Evolutionary conservation across 208 protist species (phyloP), one percentile per base, ranked within the genome.

Genomic region (Herpetomonas tarakana): DNA sequence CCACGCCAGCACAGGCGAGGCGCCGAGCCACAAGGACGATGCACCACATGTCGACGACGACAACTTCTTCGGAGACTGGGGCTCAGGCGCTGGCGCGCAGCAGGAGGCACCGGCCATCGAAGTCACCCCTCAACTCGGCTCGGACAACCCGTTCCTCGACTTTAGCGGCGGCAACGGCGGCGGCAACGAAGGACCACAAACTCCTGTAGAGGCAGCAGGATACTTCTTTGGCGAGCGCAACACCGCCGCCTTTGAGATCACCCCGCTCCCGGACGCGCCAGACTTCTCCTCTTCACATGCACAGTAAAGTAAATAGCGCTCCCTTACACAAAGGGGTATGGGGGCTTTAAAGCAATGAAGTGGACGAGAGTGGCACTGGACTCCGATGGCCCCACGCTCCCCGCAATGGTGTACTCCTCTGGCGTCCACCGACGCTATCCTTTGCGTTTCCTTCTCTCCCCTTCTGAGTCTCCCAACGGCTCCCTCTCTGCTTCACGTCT

Each of bases 151-250:
- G 16, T 49, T 49, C 19, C 19, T 49, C 19, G 4, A 12, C 11
- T 22, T 49, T 24, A 18, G 44, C 44, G 19, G 19, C 44, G 19
- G 38, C 7, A 38, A 31, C 25, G 19, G 27, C 31, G 14, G 7
- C 26, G n/a, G 55, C 25, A 28, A 26, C 21, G 11, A 26, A 50
- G 26, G 55, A 9, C 3, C 24, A 61, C 22, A 50, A 9, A n/a
- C 22, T 2, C 19, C 55, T 29, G 28, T 50, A 18, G 55, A 50
- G 41, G 39, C 46, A 21, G n/a, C 19, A 16, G 38, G 24, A 2
- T 61, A 61, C 38, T 27, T 31, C 38, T 61, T 61, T 61, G 55
- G 55, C 2, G 55, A 49, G 19, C 9, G 44, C 44, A 49, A 49
- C 19, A 22, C 16, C 44, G 19, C 6, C 14, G 35, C 35, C 9